These are phyloP conservation scores for Fomitiporia mediterranea DNA, from an alignment of 1,284 basidiomycete species.

Conservation along the genomic window DNA sequence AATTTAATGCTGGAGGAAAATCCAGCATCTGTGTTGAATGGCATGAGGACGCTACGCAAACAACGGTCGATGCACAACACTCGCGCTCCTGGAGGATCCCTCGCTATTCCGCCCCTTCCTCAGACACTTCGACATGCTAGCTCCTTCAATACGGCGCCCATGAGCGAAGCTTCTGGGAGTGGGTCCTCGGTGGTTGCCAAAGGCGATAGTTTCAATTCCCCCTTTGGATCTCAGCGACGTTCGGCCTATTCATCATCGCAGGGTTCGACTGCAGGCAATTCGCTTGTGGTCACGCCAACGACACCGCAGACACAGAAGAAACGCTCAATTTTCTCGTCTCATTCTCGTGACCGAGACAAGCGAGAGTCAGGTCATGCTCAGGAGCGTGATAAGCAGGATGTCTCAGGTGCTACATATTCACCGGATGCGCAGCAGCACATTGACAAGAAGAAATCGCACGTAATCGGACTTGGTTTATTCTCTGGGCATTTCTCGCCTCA, in stretches of 20 bases:
- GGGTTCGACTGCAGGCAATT: constrained; percentile 4
- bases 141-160: constrained; percentile 17
- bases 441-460: constrained; percentile 13
- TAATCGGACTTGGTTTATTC: constrained; percentile 16
- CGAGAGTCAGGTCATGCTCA: constrained; percentile 13
- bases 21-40: constrained; percentile 2
- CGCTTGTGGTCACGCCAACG: constrained; percentile 14
- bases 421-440: constrained; percentile 1
- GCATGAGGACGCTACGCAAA: constrained; percentile 19
- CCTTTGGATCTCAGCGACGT: constrained; percentile 14
- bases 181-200: constrained; percentile 1
- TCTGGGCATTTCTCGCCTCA: constrained; percentile 13
- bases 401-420: not conserved
- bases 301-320: constrained; percentile 20
- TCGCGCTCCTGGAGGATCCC: constrained; percentile 10
- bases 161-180: not conserved
- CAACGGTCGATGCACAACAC: constrained; percentile 23
- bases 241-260: constrained; percentile 4
- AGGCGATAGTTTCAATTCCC: constrained; percentile 10
- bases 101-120: constrained; percentile 14
- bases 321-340: constrained; percentile 17
- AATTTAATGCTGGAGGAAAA: constrained; percentile 14
- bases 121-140: constrained; percentile 20
- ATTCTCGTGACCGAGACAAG: constrained; percentile 17
- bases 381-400: constrained; percentile 12